Conservation (phyloP, 129 eudicot species). For the Calendula officinalis region DNA sequence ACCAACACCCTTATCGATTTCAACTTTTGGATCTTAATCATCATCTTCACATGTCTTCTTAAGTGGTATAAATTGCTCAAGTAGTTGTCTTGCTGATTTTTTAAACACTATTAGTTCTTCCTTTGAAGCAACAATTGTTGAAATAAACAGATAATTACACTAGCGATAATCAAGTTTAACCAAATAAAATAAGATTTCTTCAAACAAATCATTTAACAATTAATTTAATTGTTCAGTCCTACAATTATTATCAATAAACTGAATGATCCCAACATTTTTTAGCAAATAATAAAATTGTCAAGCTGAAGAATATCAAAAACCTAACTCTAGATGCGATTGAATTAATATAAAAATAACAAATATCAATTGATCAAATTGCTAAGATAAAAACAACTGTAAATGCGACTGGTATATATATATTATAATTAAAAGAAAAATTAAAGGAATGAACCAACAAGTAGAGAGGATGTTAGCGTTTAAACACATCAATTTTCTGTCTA, state of each 20-base stretch:
- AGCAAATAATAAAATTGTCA: background rate
- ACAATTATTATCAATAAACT: background rate
- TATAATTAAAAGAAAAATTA: background rate
- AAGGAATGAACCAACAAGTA: constrained; percentile 58
- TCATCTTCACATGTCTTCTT: constrained; percentile 47
- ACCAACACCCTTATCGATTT: constrained; percentile 24
- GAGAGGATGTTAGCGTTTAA: constrained; percentile 73
- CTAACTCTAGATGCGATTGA: constrained; percentile 10
- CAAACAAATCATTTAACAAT: constrained; percentile 13
- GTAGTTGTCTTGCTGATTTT: constrained; percentile 38
- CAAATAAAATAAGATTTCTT: background rate
- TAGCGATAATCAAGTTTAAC: too few species aligned
- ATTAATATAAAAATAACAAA: background rate
- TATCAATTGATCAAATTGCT: background rate
- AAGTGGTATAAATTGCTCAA: constrained; percentile 72
- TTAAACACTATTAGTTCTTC: constrained; percentile 48
- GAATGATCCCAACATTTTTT: too few species aligned
- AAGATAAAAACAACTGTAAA: background rate
- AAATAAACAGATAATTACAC: constrained; percentile 18
- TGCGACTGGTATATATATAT: background rate
- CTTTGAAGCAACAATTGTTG: constrained; percentile 53
- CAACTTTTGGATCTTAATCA: constrained; percentile 34
- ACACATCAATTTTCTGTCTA: constrained; percentile 72
- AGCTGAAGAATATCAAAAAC: background rate
- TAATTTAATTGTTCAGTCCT: background rate